A percentile compares a stretch with the other conserved stretches of the same genome.
These are phyloP conservation scores for Hondaea fermentalgiana DNA, from an alignment of 108 stramenopile species.

Conservation along the genomic window DNA sequence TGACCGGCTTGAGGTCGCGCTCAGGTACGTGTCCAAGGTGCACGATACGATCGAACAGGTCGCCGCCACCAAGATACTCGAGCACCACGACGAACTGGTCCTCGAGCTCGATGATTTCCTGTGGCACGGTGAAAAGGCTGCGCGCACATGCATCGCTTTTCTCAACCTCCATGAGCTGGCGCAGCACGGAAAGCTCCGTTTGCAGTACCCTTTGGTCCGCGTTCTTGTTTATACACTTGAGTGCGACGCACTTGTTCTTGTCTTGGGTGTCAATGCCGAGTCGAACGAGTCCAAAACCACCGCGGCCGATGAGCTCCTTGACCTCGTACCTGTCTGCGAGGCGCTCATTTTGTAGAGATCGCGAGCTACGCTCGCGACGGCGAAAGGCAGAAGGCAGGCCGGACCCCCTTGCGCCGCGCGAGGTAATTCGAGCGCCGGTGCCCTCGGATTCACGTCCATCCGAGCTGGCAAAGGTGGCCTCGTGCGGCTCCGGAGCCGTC, in stretches of 20 bases:
- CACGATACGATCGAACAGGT: slow-evolving; percentile 10
- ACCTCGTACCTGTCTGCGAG: background rate
- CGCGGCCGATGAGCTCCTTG: background rate
- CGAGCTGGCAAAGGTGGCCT: background rate
- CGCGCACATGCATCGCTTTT: background rate
- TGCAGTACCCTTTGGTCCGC: background rate
- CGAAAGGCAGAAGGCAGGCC: background rate
- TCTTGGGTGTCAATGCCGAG: background rate
- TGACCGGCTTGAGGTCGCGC: background rate
- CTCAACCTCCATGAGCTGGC: background rate
- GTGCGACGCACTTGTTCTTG: background rate
- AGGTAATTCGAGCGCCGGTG: background rate
- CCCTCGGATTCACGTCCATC: background rate
- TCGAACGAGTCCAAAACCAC: background rate
- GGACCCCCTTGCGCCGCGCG: background rate
- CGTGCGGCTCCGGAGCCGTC: background rate
- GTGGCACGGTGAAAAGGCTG: background rate
- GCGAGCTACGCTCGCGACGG: background rate
- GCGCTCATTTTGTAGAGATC: background rate
- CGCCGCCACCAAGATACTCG: background rate
- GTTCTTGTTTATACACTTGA: background rate
- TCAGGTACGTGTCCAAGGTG: background rate
- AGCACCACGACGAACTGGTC: background rate
- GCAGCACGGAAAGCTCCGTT: background rate
- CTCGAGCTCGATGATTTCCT: background rate